Conservation (phyloP, 495 filamentous ascomycete genomes). For the Monascus purpureus region DNA sequence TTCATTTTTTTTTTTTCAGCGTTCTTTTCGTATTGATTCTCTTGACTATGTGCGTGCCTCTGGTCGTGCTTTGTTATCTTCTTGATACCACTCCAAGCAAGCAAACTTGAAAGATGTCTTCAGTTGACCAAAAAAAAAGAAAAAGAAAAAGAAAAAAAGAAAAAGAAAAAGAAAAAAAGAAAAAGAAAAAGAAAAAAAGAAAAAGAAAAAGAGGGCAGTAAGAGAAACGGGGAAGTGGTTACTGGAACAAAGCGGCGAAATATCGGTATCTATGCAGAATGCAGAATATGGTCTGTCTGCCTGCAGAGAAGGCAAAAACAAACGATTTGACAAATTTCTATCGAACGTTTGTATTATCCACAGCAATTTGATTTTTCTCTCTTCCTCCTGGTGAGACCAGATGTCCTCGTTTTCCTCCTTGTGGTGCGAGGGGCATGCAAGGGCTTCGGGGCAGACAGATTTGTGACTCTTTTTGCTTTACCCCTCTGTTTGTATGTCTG, state of each 20-base stretch:
- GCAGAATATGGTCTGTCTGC: too few relatives aligned
- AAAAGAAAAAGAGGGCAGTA: background rate
- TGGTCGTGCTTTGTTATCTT: conserved; percentile 11
- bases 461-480: too few relatives aligned
- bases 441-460: too few relatives aligned
- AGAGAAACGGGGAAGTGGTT: background rate
- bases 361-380: conserved; percentile 1
- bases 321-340: too few relatives aligned
- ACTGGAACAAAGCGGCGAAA: background rate
- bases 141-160: conserved; percentile 1
- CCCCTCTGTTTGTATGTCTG: too few relatives aligned
- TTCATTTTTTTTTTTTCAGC: conserved; percentile 14
- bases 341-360: too few relatives aligned
- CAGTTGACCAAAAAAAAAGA: conserved; percentile 17
- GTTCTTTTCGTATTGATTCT: conserved; percentile 9
- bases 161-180: background rate
- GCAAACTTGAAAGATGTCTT: conserved; percentile 19
- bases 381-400: background rate
- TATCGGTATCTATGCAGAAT: too few relatives aligned
- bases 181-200: background rate
- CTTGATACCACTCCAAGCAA: conserved; percentile 30
- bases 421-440: too few relatives aligned
- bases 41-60: too few relatives aligned
- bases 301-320: too few relatives aligned
- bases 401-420: too few relatives aligned